Base-by-base conservation (phyloP, 2,329 filamentous ascomycete genomes). In the Reticulascus tulasneorum region DNA sequence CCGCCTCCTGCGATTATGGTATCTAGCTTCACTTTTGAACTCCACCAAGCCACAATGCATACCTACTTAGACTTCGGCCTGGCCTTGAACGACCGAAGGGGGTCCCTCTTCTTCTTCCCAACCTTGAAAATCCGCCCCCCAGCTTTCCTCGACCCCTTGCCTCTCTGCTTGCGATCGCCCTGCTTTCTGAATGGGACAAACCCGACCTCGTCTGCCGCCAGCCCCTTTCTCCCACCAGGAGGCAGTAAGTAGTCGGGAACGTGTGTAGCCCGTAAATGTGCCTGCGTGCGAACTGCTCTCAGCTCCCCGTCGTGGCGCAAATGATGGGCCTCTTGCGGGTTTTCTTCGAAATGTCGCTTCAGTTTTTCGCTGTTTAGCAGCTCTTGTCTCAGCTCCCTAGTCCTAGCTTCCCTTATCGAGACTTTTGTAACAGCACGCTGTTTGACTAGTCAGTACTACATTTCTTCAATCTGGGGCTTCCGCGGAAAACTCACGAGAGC, bases 271-370 rank as follows among this genome's bases (percentile, higher is more conserved):
- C 33, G 18, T 47, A 98, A 68, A 67, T 98, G 93, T 7, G 85
- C 77, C 62, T 97, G 90, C 29, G 89, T 81, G 40, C 86, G 73
- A 11, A 90, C 87, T 17, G 89, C 82, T 42, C 89, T 77, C 38
- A 94, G 71, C 59, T 96, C 91, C 23, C 82, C 83, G 56, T 98
- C 93, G 56, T 98, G 93, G 18, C 91, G 79, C 47, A 97, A 70
- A 56, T 95, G 88, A 23, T 80, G 78, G 46, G 97, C 66, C 56
- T 97, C 91, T 21, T 84, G 80, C 0, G 93, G 93, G 58, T 98
- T 96, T 62, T 98, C 93, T 57, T 97, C 93, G 54, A 97, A 98
- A 68, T 97, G 88, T 33, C 89, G 77, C 63, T 93, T 90, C 36
- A 98, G 69, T 63, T 95, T 96, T 55, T 97, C 91, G 47, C 84